Evolutionary conservation across 495 filamentous ascomycete species (phyloP).

Genomic region (Penicillium malachiteum): DNA sequence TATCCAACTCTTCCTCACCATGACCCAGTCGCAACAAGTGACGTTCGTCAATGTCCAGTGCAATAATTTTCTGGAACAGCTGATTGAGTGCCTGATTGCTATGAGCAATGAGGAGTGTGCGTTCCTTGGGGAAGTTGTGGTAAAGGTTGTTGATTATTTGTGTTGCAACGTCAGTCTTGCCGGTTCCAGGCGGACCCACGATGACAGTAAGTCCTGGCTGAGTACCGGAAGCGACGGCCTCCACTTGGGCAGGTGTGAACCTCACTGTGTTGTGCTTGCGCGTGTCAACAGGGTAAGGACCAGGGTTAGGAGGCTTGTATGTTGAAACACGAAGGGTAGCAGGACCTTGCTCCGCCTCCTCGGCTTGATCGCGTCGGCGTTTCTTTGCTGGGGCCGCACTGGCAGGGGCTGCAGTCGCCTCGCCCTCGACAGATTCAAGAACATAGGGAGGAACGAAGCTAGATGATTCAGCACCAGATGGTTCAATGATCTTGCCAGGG

Average conservation of each 20-base stretch:
- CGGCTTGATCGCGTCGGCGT: conserved; percentile 70
- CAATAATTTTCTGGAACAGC: conserved; percentile 96
- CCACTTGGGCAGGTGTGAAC: conserved; percentile 88
- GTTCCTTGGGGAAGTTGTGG: conserved; percentile 91
- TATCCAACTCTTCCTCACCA: conserved; percentile 90
- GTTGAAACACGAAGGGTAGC: conserved; percentile 80
- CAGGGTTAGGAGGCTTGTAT: conserved; percentile 86
- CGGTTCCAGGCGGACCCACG: conserved; percentile 92
- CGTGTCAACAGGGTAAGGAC: conserved; percentile 86
- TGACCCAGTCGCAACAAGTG: conserved; percentile 92
- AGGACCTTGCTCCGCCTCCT: conserved; percentile 56
- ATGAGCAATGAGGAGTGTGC: conserved; percentile 91
- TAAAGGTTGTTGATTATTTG: conserved; percentile 99
- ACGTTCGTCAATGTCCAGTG: conserved; percentile 90
- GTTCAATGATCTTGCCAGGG: conserved; percentile 79
- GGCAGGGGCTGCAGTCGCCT: conserved; percentile 35
- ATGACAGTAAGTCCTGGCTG: conserved; percentile 95
- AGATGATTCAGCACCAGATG: conserved; percentile 62
- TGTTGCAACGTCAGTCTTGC: conserved; percentile 97
- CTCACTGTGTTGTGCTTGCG: conserved; percentile 80
- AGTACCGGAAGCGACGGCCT: conserved; percentile 89
- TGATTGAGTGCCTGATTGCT: conserved; percentile 98
- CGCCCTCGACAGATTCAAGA: conserved; percentile 59
- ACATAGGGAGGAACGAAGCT: conserved; percentile 89
- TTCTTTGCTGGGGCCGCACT: conserved; percentile 67